Conservation (phyloP, 768 basidiomycete species). For the Tricholoma sp. region DNA sequence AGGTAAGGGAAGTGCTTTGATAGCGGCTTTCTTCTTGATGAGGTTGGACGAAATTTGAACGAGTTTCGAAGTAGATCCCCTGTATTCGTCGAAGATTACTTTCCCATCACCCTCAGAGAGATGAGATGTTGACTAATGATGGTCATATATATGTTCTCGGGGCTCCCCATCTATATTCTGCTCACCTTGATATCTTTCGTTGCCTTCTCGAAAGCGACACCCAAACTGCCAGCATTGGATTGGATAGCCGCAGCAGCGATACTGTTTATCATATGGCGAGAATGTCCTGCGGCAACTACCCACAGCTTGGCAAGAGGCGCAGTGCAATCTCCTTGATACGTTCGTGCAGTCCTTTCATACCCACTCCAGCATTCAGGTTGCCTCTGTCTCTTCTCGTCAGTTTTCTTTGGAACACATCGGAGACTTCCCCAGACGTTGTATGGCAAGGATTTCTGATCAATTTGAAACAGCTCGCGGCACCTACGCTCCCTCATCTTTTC, state of each 20-base stretch:
- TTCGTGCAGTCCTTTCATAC: background rate
- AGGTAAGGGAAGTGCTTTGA: constrained; percentile 16
- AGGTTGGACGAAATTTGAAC: constrained; percentile 14
- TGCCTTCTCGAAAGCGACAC: constrained; percentile 18
- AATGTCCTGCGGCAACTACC: background rate
- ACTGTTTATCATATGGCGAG: constrained; percentile 15
- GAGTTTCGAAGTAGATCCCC: constrained; percentile 12
- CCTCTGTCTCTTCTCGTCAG: background rate
- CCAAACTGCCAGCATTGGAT: constrained; percentile 15
- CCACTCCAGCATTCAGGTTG: background rate
- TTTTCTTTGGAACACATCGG: background rate
- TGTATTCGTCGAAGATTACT: constrained; percentile 16
- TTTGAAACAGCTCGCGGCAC: background rate
- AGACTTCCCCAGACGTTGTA: background rate
- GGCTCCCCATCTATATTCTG: background rate
- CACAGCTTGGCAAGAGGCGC: background rate
- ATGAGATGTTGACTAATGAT: background rate
- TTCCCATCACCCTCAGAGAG: constrained; percentile 18
- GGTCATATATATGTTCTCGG: background rate
- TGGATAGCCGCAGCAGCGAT: constrained; percentile 24
- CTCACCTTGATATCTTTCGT: constrained; percentile 1
- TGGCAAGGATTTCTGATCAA: background rate
- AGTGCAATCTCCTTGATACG: background rate
- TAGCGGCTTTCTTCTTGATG: constrained; percentile 21
- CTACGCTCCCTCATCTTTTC: no score